Evolutionary conservation across 768 basidiomycete species (phyloP), one percentile per base, ranked within the genome.

Genomic region (Leccinellum rugosiceps): DNA sequence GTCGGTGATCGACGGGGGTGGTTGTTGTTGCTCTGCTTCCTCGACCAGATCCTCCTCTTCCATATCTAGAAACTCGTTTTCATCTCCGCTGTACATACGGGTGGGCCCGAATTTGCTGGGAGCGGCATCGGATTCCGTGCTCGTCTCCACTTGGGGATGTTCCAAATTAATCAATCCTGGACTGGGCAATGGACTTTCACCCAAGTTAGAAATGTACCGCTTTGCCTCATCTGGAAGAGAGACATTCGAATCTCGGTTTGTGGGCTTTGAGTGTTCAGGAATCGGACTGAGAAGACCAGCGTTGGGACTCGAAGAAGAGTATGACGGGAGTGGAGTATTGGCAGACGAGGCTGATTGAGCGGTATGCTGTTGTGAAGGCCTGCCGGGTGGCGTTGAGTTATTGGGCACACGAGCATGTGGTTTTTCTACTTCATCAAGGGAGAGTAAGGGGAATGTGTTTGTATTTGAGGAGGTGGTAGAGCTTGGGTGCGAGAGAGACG

Each of bases 221-320:
- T 78, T 83, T 15, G 90, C 86, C 68, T 92, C 91, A 54, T 91
- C 88, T 1, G 90, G 87, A 35, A 91, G 77, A 32, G 86, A 83
- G 50, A 87, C 81, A 23, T 81, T 80, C 9, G 88, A 90, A 51
- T 86, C 86, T 54, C 86, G 81, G n/a, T 82, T 81, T 17, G 76
- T 62, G 6, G 74, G 68, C n/a, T 69, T 68, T 21, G 72, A 69
- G 58, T 67, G 66, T 65, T 76, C 71, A 19, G 68, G 60, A 43
- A 63, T 68, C 35, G 62, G 69, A 48, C 56, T 68, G 41, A 65
- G 67, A 31, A 60, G 58, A 31, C 49, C 53, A 15, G 62, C 56
- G 47, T 30, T 38, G 19, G 55, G 56, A 30, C 56, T 51, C 47
- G 72, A 68, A 47, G 70, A 63, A 48, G 55, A 53, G 50, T 60